These are phyloP conservation scores for Fagopyrum esculentum DNA, from an alignment of 148 eudicot species.

Conservation along the genomic window DNA sequence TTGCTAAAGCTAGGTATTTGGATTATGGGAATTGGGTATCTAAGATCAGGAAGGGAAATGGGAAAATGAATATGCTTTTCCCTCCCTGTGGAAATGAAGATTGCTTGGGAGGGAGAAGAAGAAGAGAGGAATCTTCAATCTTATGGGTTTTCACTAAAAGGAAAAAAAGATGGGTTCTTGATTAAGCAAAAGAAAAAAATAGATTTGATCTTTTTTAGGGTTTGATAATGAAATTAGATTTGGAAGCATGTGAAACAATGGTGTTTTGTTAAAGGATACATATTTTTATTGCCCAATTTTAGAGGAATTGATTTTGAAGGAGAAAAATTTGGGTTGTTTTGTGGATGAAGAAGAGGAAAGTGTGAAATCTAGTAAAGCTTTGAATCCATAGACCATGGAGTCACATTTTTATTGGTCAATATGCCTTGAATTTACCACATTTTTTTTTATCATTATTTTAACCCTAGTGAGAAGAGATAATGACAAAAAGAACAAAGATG, in stretches of 20 bases:
- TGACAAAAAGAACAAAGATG: conserved; percentile 3
- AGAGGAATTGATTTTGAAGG: neutral
- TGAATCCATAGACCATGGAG: neutral
- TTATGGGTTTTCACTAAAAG: neutral
- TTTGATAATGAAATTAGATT: neutral
- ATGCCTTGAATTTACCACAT: conserved; percentile 6
- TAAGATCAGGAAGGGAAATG: neutral
- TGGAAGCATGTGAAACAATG: neutral
- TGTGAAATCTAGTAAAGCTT: neutral
- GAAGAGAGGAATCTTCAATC: neutral
- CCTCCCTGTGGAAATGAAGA: neutral
- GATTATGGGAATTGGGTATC: neutral
- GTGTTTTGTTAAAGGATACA: neutral
- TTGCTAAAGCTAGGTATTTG: neutral
- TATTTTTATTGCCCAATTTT: neutral
- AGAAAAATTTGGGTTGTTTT: neutral
- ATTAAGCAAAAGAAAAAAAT: conserved; percentile 1
- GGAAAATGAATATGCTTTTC: neutral
- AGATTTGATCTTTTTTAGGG: neutral
- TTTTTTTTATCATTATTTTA: neutral
- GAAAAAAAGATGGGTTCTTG: neutral
- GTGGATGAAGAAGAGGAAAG: neutral
- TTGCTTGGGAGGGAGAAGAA: too few species aligned
- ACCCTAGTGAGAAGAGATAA: neutral
- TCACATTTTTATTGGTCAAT: neutral